Percentiles rank a stretch among this genome's conserved stretches.
phyloP scores from a whole-genome alignment of 1,139 yeast species.

The Candida frijolesensis region DNA sequence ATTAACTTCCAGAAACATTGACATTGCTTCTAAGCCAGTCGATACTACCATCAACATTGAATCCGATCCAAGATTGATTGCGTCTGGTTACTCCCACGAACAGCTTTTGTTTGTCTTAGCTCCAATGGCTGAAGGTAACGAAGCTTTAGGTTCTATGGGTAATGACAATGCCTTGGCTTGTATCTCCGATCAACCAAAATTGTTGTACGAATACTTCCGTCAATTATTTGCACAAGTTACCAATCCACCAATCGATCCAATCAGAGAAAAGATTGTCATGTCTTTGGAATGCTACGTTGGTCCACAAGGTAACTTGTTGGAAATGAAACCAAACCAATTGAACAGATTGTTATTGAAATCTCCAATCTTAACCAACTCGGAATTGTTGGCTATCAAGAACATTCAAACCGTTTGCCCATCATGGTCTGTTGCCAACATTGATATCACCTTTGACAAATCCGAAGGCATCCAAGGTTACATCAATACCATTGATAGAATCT shows the following conservation, averaged over 20 bases:
- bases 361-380: constrained; percentile 76
- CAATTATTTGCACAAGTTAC: constrained; percentile 98
- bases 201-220: constrained; percentile 91
- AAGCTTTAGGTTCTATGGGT: constrained; percentile 98
- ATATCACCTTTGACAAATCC: constrained; percentile 82
- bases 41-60: constrained; percentile 51
- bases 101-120: constrained; percentile 81
- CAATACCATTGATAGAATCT: constrained; percentile 80
- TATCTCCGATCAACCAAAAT: constrained; percentile 87
- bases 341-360: constrained; percentile 80
- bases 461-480: constrained; percentile 89
- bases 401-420: constrained; percentile 77
- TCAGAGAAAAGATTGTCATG: constrained; percentile 96
- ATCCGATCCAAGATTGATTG: constrained; percentile 78
- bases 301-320: constrained; percentile 94
- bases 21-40: constrained; percentile 27
- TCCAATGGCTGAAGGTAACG: constrained; percentile 97
- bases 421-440: constrained; percentile 83
- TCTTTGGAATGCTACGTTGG: constrained; percentile 95
- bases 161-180: constrained; percentile 97
- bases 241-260: constrained; percentile 98
- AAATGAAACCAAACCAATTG: constrained; percentile 91
- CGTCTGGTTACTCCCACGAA: constrained; percentile 92
- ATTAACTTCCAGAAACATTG: constrained; percentile 52
- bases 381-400: constrained; percentile 71